These are phyloP conservation scores for Haematococcus lacustris DNA, from an alignment of 139 green algal species.

Conservation along the genomic window DNA sequence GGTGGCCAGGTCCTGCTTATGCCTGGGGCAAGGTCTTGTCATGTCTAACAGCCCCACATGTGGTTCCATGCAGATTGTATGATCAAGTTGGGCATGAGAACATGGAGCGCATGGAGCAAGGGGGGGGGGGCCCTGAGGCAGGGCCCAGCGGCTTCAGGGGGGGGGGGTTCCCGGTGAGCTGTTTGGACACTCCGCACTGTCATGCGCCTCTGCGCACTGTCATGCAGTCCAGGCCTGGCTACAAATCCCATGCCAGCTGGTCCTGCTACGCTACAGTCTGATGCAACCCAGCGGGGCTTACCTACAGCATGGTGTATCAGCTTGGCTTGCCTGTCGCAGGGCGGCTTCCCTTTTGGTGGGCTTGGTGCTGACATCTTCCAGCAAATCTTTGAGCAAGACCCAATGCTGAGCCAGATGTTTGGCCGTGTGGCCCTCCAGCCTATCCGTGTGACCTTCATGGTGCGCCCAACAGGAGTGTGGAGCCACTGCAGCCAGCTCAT, in stretches of 20 bases:
- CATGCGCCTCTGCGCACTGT: not conserved
- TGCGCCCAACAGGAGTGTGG: not conserved
- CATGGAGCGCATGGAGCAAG: slow-evolving; percentile 56
- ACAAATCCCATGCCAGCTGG: too few species aligned
- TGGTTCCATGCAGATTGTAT: slow-evolving; percentile 14
- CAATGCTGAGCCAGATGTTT: slow-evolving; percentile 32
- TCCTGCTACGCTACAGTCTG: not conserved
- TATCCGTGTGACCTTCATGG: slow-evolving; percentile 35
- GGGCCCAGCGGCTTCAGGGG: slow-evolving; percentile 18
- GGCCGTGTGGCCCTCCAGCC: slow-evolving; percentile 23
- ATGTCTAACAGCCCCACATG: not conserved
- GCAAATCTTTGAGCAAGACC: slow-evolving; percentile 30
- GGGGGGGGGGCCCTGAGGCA: slow-evolving; percentile 22
- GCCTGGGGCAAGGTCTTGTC: not conserved
- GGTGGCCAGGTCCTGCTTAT: slow-evolving; percentile 56
- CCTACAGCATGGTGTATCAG: slow-evolving; percentile 40
- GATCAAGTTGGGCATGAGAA: slow-evolving; percentile 43
- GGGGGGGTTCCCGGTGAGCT: slow-evolving; percentile 7
- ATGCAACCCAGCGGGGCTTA: not conserved
- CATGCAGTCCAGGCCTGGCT: not conserved
- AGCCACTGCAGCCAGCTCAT: not conserved
- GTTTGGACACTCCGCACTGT: not conserved
- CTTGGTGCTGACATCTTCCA: slow-evolving; percentile 37
- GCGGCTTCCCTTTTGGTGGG: slow-evolving; percentile 31
- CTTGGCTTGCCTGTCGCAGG: slow-evolving; percentile 1